These are phyloP conservation scores for Arthrocladium fulminans DNA, from an alignment of 2,329 filamentous ascomycete genomes.

Conservation along the genomic window DNA sequence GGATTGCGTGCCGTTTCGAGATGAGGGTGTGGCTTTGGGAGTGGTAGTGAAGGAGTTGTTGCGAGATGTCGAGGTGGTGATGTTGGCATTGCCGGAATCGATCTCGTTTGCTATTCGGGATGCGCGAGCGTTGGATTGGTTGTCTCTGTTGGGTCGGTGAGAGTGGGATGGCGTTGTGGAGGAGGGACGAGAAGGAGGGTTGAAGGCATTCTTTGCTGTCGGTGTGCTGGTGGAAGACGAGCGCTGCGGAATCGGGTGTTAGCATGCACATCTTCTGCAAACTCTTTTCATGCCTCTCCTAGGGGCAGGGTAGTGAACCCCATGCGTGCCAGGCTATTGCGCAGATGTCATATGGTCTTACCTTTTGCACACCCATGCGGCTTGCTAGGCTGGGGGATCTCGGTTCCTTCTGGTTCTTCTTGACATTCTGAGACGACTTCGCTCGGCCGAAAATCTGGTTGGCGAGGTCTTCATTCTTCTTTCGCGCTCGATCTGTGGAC, in stretches of 20 bases:
- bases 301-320: too few relatives aligned
- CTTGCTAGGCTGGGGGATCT: constrained; percentile 46
- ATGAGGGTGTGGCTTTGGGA: background rate
- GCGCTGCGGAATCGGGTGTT: constrained; percentile 26
- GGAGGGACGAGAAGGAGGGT: constrained; percentile 21
- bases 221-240: constrained; percentile 23
- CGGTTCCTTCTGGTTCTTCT: constrained; percentile 32
- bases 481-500: constrained; percentile 44
- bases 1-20: background rate
- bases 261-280: constrained; percentile 3
- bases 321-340: too few relatives aligned
- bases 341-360: too few relatives aligned
- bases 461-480: constrained; percentile 49
- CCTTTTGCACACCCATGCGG: constrained; percentile 50
- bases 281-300: background rate
- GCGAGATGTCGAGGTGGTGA: constrained; percentile 26
- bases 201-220: constrained; percentile 15
- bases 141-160: constrained; percentile 22
- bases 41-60: constrained; percentile 19
- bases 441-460: constrained; percentile 51
- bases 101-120: constrained; percentile 24
- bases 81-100: constrained; percentile 26
- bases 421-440: constrained; percentile 38
- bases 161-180: constrained; percentile 19
- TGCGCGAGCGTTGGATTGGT: constrained; percentile 22